Evolutionary conservation across 129 eudicot genomes (phyloP), one percentile per base, ranked within the genome.

Genomic region (Smallanthus sonchifolius): DNA sequence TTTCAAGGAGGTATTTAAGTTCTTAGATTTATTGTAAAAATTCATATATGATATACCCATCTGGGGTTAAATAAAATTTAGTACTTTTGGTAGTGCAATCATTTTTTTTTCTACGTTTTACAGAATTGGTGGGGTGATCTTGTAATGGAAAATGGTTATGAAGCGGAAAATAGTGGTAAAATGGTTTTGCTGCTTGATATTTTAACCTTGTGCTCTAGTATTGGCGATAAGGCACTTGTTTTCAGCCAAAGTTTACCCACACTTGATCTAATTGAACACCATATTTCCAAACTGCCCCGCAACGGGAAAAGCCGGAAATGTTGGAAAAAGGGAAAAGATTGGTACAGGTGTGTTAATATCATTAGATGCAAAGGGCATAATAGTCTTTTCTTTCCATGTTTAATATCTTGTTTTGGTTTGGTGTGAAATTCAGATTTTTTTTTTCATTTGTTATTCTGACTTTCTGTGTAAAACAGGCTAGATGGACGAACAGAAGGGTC

Each of bases 61-160:
- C 7, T 63, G 28, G 10, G 39, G 48, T 64, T 67, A 16, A 54
- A 30, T 2, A 40, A 6, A 14, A 54, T 54, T 17, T 17, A 9
- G 10, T 35, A 51, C 35, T 17, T 7, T 15, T 72, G 24, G 17
- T 67, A 19, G 44, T 66, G 47, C 35, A 13, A 72, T 73, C 11
- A 34, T 61, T 10, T 32, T 9, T 54, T 40, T 45, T 24, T 24
- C 30, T 13, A 40, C 36, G 36, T 24, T 78, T 74, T 75, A 30
- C 83, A 94, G 99, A 89, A 89, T 65, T 94, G 99, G 99, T 94
- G 99, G 97, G 89, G 73, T n/a, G 92, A 86, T 88, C 91, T 94
- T 78, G 86, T 88, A 35, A 73, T 47, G 44, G 85, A 80, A 56
- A 86, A 77, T 24, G 75, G 84, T 54, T 85, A 80, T 75, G 99